Evolutionary conservation across 306 rosid species (phyloP), one percentile per base, ranked within the genome.

Genomic region (Rosa multiflora): DNA sequence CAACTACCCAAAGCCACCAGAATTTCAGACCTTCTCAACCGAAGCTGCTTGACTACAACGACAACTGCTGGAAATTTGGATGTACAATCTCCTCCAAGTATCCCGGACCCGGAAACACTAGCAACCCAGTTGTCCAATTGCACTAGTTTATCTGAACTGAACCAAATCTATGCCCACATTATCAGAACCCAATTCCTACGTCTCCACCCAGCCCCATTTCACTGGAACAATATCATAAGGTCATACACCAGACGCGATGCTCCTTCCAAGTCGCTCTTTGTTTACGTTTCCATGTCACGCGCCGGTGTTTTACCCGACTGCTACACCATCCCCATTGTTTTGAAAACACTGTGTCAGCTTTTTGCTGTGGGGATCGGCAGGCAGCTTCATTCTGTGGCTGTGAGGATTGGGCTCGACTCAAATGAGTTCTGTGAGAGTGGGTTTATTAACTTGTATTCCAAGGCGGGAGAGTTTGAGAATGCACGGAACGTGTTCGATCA

Each of bases 371-470:
- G 59, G 15, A 69, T 92, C 10, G 94, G 97, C 3, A 72, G 75
- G 55, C 92, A 86, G 88, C 70, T 92, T 53, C 97, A 90, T 76
- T 88, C 93, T 0, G 20, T 66, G 5, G 92, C 85, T 52, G 21
- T 89, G 4, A 82, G 86, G 87, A 55, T 92, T 62, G 97, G 93
- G 29, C 73, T 92, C 0, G 89, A 90, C 72, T 78, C 79, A 0
- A 82, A 92, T 61, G 89, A 90, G 81, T 92, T 80, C 43, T 90
- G 95, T 15, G 92, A 92, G 80, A 89, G 89, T 69, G 95, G 95
- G 48, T 89, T 92, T 79, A 75, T 92, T 0, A 67, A 55, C 5
- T 43, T 90, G 26, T 92, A 92, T 18, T 85, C 78, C 3, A 92
- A 90, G 82, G 89, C 78, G 21, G 95, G 97, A 4, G 91, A 90